These are phyloP conservation scores for Guyanaporus albipodus DNA, from an alignment of 768 basidiomycete genomes.

Conservation along the genomic window DNA sequence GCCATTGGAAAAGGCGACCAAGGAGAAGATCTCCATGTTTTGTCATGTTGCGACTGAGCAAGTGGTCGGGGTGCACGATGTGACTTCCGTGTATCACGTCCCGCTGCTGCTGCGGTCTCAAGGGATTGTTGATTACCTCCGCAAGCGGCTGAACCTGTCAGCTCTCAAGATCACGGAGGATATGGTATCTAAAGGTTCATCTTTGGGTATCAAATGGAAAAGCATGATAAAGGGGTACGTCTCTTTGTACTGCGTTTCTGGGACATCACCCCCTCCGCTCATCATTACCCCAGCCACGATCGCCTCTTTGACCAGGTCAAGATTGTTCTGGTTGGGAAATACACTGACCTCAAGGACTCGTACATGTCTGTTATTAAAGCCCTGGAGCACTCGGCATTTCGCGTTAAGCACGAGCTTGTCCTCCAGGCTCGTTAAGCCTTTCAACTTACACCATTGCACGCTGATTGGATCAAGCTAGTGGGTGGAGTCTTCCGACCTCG, in stretches of 20 bases:
- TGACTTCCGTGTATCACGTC: slow-evolving; percentile 95
- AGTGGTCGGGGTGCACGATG: slow-evolving; percentile 94
- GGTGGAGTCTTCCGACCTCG: slow-evolving; percentile 94
- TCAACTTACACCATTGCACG: neutral
- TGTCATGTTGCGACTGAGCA: slow-evolving; percentile 89
- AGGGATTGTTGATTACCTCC: slow-evolving; percentile 84
- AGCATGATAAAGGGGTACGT: slow-evolving; percentile 76
- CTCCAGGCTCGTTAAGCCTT: slow-evolving; percentile 57
- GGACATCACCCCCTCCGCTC: slow-evolving; percentile 1
- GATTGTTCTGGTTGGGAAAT: slow-evolving; percentile 94
- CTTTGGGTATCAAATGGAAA: slow-evolving; percentile 74
- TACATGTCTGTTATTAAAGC: slow-evolving; percentile 99
- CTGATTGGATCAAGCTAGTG: slow-evolving; percentile 52
- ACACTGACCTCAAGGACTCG: slow-evolving; percentile 94
- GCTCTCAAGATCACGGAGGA: slow-evolving; percentile 49
- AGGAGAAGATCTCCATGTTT: slow-evolving; percentile 98
- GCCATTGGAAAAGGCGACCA: slow-evolving; percentile 79
- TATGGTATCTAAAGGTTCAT: slow-evolving; percentile 58
- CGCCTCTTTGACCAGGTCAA: slow-evolving; percentile 84
- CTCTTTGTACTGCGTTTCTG: neutral
- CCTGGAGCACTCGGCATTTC: slow-evolving; percentile 94
- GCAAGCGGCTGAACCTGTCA: slow-evolving; percentile 73
- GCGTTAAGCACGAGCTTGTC: slow-evolving; percentile 78
- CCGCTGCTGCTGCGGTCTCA: slow-evolving; percentile 89
- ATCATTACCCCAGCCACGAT: slow-evolving; percentile 65